phyloP scores from a whole-genome alignment of 495 filamentous ascomycete species.

The Glonium stellatum region DNA sequence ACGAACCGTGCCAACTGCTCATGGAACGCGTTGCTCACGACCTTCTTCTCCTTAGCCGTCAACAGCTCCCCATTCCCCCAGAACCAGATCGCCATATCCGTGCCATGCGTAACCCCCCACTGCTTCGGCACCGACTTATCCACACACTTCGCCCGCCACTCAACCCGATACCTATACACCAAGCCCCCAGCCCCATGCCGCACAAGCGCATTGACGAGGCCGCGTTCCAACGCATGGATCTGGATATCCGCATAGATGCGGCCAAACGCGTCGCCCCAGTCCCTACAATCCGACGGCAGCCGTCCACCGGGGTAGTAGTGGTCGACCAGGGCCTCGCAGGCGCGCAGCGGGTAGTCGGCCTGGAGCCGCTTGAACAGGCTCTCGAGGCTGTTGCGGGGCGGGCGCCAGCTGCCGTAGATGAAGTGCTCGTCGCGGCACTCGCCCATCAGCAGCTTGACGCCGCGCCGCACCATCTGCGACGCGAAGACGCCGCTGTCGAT shows the following conservation, averaged over 20 bases:
- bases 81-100: slow-evolving; percentile 52
- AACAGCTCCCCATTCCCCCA: slow-evolving; percentile 47
- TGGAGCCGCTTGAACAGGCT: slow-evolving; percentile 42
- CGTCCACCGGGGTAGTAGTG: slow-evolving; percentile 41
- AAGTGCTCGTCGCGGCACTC: slow-evolving; percentile 51
- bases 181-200: slow-evolving; percentile 30
- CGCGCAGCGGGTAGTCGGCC: slow-evolving; percentile 46
- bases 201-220: slow-evolving; percentile 28
- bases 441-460: slow-evolving; percentile 47
- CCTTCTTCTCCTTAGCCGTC: slow-evolving; percentile 38
- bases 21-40: slow-evolving; percentile 38
- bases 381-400: slow-evolving; percentile 32
- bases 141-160: slow-evolving; percentile 44
- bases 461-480: slow-evolving; percentile 36
- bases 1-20: slow-evolving; percentile 44
- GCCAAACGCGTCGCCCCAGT: slow-evolving; percentile 50
- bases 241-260: slow-evolving; percentile 53
- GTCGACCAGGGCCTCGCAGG: slow-evolving; percentile 39
- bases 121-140: slow-evolving; percentile 38
- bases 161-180: slow-evolving; percentile 46
- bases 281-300: slow-evolving; percentile 35
- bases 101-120: slow-evolving; percentile 53
- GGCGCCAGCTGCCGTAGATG: slow-evolving; percentile 43
- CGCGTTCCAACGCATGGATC: slow-evolving; percentile 39
- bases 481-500: slow-evolving; percentile 48